These are phyloP conservation scores for Tolypocladium paradoxum DNA, from an alignment of 2,329 filamentous ascomycete species.

Conservation along the genomic window DNA sequence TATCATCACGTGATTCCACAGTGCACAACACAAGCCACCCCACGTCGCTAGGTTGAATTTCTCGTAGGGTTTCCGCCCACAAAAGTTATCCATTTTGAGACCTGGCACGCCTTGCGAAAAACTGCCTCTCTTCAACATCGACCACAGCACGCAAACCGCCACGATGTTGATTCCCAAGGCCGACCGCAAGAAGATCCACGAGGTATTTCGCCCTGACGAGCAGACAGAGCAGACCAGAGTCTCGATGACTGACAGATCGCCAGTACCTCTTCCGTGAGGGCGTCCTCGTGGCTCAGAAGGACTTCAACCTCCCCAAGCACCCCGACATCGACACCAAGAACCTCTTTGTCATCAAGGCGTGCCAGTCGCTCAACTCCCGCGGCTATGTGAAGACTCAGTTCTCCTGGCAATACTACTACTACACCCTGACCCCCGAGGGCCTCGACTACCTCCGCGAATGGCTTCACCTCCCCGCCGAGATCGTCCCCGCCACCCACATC, in stretches of 20 bases:
- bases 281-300: conserved; percentile 96
- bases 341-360: conserved; percentile 98
- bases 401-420: conserved; percentile 99
- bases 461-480: conserved; percentile 99
- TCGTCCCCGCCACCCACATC: conserved; percentile 98
- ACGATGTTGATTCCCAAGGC: conserved; percentile 99
- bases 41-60: conserved; percentile 24
- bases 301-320: conserved; percentile 98
- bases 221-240: neutral
- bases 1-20: conserved; percentile 21
- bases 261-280: conserved; percentile 93
- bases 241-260: conserved; percentile 13
- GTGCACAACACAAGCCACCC: conserved; percentile 17
- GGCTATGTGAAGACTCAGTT: conserved; percentile 99
- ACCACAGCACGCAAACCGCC: conserved; percentile 35
- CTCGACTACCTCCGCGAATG: conserved; percentile 99
- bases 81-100: conserved; percentile 35
- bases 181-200: conserved; percentile 99
- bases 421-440: conserved; percentile 98
- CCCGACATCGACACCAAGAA: conserved; percentile 99
- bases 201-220: conserved; percentile 30
- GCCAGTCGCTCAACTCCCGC: conserved; percentile 95
- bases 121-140: conserved; percentile 39
- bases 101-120: conserved; percentile 24
- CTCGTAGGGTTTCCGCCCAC: conserved; percentile 32